phyloP scores from a whole-genome alignment of 2,329 filamentous ascomycete genomes.

The Lomentospora prolificans region DNA sequence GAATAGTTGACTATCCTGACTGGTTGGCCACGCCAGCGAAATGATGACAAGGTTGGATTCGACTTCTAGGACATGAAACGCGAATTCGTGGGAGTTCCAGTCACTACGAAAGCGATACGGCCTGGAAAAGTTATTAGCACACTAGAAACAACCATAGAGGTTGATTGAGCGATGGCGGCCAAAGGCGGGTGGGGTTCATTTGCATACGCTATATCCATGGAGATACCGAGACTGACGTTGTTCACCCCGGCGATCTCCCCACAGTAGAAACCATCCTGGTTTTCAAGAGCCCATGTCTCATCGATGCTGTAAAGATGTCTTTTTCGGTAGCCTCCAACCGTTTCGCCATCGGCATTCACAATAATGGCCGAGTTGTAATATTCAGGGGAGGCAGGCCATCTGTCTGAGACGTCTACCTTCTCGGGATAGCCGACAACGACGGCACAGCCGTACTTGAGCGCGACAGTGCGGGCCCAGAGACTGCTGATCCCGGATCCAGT shows the following conservation, averaged over 20 bases:
- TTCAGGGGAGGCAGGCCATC: constrained; percentile 16
- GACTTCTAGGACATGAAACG: constrained; percentile 44
- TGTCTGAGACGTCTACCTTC: constrained; percentile 21
- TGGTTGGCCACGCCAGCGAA: constrained; percentile 69
- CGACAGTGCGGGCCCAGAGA: constrained; percentile 53
- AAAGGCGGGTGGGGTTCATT: not conserved
- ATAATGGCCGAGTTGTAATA: constrained; percentile 36
- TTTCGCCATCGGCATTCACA: constrained; percentile 40
- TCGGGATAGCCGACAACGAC: constrained; percentile 62
- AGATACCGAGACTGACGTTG: constrained; percentile 42
- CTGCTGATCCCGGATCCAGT: constrained; percentile 50
- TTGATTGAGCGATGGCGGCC: not conserved
- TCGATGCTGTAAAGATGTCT: constrained; percentile 48
- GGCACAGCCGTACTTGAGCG: constrained; percentile 48
- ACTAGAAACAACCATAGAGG: too few species aligned
- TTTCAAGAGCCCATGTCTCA: constrained; percentile 52
- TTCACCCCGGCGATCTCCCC: constrained; percentile 33
- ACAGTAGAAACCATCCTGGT: constrained; percentile 33
- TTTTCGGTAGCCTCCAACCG: constrained; percentile 42
- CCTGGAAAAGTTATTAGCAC: too few species aligned
- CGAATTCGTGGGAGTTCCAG: constrained; percentile 19
- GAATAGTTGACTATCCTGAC: constrained; percentile 34
- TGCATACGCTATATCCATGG: constrained; percentile 42
- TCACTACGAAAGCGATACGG: constrained; percentile 11
- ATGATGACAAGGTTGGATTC: constrained; percentile 55